phyloP scores from a whole-genome alignment of 805 yeast species.

The Teunomyces funiuensis region DNA sequence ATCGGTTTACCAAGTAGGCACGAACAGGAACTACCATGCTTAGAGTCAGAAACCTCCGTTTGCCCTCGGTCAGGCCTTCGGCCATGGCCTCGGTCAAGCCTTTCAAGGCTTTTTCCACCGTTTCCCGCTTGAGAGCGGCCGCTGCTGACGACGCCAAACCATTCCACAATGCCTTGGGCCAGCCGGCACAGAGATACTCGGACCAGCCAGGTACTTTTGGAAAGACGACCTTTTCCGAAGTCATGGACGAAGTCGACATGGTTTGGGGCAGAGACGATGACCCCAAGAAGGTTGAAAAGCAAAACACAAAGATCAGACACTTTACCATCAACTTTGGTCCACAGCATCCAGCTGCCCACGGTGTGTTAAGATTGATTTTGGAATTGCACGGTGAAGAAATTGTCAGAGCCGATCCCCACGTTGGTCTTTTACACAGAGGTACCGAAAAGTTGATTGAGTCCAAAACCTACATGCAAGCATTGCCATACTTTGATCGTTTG shows the following conservation, averaged over 20 bases:
- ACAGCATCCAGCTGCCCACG: slow-evolving; percentile 95
- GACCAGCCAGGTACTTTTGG: slow-evolving; percentile 34
- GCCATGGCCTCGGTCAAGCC: slow-evolving; percentile 6
- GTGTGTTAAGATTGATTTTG: slow-evolving; percentile 80
- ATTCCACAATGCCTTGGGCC: slow-evolving; percentile 39
- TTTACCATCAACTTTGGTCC: slow-evolving; percentile 91
- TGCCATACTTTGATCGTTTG: slow-evolving; percentile 84
- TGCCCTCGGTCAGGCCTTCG: slow-evolving; percentile 11
- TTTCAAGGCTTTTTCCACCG: slow-evolving; percentile 17
- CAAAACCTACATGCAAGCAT: slow-evolving; percentile 83
- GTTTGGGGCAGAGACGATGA: slow-evolving; percentile 44
- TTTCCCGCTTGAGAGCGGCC: slow-evolving; percentile 21
- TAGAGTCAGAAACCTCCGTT: slow-evolving; percentile 19
- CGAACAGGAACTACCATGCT: slow-evolving; percentile 19
- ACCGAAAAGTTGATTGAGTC: slow-evolving; percentile 86
- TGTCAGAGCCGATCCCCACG: slow-evolving; percentile 84
- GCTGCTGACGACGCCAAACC: slow-evolving; percentile 30
- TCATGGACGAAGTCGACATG: slow-evolving; percentile 47
- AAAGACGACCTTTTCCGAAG: slow-evolving; percentile 45
- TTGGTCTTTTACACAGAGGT: slow-evolving; percentile 84
- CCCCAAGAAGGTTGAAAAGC: slow-evolving; percentile 41
- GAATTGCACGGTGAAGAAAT: slow-evolving; percentile 90
- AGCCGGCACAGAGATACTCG: slow-evolving; percentile 35
- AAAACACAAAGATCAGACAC: slow-evolving; percentile 67
- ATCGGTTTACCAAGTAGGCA: slow-evolving; percentile 5